Evolutionary conservation across 306 rosid genomes (phyloP).

Genomic region (Alnus glutinosa): DNA sequence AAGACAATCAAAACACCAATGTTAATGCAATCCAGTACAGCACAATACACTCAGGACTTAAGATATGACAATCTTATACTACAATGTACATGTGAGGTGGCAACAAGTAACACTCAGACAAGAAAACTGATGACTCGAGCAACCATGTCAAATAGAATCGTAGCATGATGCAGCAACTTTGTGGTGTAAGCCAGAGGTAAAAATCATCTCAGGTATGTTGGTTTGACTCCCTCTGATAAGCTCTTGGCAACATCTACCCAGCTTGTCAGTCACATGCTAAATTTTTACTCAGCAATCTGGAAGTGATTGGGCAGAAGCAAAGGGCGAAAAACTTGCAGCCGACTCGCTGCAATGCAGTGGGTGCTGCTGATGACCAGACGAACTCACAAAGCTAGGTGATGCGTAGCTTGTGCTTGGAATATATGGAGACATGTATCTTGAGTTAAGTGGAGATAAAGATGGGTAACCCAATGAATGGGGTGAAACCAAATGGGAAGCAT

Average conservation of each 20-base stretch:
- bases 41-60: constrained; percentile 34
- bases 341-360: constrained; percentile 80
- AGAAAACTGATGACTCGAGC: background rate
- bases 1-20: constrained; percentile 28
- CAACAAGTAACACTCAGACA: constrained; percentile 28
- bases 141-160: constrained; percentile 10
- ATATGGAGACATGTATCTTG: constrained; percentile 68
- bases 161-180: constrained; percentile 12
- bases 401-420: constrained; percentile 78
- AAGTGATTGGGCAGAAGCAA: constrained; percentile 79
- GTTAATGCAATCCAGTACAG: constrained; percentile 25
- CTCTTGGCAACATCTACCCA: constrained; percentile 11
- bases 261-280: constrained; percentile 9
- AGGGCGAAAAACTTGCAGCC: constrained; percentile 93
- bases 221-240: constrained; percentile 19
- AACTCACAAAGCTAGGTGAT: constrained; percentile 61
- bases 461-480: constrained; percentile 78
- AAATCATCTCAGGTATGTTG: constrained; percentile 20
- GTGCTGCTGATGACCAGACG: constrained; percentile 76
- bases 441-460: constrained; percentile 69
- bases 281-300: constrained; percentile 65
- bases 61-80: constrained; percentile 12
- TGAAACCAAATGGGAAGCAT: constrained; percentile 65
- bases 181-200: constrained; percentile 8
- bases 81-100: constrained; percentile 42